Percentiles rank a stretch among this genome's conserved stretches.
These are phyloP conservation scores for Cryptosporidium meleagridis DNA, from an alignment of 169 alveolate genomes.

Conservation along the genomic window DNA sequence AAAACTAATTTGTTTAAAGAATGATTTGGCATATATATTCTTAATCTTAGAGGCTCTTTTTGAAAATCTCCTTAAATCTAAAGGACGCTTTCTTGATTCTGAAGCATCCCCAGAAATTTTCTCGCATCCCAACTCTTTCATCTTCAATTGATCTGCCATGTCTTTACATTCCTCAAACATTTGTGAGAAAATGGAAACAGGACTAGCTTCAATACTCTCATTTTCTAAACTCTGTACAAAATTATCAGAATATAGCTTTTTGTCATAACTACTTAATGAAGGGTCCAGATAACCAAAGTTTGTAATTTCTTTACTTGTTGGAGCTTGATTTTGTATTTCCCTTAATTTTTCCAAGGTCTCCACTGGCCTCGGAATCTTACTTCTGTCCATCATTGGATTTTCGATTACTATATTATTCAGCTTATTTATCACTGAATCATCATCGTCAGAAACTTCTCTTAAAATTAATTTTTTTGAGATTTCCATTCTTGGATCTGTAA, in stretches of 20 bases:
- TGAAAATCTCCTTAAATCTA: slow-evolving; percentile 40
- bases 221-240: slow-evolving; percentile 27
- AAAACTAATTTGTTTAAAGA: slow-evolving; percentile 36
- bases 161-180: slow-evolving; percentile 56
- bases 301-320: slow-evolving; percentile 4
- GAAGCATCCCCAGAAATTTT: background rate
- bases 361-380: slow-evolving; percentile 29
- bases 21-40: slow-evolving; percentile 22
- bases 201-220: background rate
- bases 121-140: slow-evolving; percentile 48
- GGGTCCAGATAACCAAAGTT: slow-evolving; percentile 31
- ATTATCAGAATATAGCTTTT: slow-evolving; percentile 15
- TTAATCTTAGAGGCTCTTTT: slow-evolving; percentile 45
- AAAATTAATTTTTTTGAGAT: slow-evolving; percentile 10
- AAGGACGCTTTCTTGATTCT: slow-evolving; percentile 10
- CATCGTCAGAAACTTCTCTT: slow-evolving; percentile 43
- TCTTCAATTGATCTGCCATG: slow-evolving; percentile 21
- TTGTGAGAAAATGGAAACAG: background rate
- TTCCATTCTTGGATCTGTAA: slow-evolving; percentile 39
- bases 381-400: slow-evolving; percentile 46
- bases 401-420: slow-evolving; percentile 18
- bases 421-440: slow-evolving; percentile 26
- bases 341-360: slow-evolving; percentile 21
- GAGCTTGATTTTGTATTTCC: background rate
- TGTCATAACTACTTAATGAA: slow-evolving; percentile 37